phyloP scores from a whole-genome alignment of 805 yeast species.

The Candida khao-thaluensis region DNA sequence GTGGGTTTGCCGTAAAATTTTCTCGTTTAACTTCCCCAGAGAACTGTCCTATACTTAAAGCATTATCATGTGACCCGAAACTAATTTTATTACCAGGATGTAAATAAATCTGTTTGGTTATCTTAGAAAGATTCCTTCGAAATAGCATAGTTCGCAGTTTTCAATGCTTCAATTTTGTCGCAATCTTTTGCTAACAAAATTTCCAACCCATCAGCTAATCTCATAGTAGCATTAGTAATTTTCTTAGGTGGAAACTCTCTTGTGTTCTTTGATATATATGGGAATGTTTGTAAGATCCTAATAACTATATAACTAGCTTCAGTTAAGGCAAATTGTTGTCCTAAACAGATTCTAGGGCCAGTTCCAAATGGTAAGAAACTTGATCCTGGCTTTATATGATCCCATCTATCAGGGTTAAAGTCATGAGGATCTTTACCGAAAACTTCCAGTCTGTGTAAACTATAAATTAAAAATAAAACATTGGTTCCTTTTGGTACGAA shows the following conservation, averaged over 20 bases:
- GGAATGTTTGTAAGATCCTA: conserved; percentile 30
- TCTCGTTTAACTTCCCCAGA: conserved; percentile 6
- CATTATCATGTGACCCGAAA: conserved; percentile 10
- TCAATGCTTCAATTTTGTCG: conserved; percentile 2
- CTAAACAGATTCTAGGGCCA: conserved; percentile 56
- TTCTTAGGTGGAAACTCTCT: conserved; percentile 31
- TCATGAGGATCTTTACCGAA: conserved; percentile 47
- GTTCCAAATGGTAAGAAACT: conserved; percentile 53
- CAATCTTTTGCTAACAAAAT: conserved; percentile 1
- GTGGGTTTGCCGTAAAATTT: conserved; percentile 23
- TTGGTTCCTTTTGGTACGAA: conserved; percentile 44
- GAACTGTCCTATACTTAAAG: conserved; percentile 13
- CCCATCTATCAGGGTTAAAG: conserved; percentile 54
- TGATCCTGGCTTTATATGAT: conserved; percentile 41
- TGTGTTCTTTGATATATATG: conserved; percentile 11
- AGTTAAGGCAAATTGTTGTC: conserved; percentile 56
- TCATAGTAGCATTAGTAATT: conserved; percentile 27
- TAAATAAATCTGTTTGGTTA: conserved; percentile 14
- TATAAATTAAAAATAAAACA: conserved; percentile 37
- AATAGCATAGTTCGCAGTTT: conserved; percentile 5
- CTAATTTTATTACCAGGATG: conserved; percentile 13
- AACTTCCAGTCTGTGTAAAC: conserved; percentile 40
- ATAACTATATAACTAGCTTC: conserved; percentile 47
- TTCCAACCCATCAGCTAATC: conserved; percentile 21
- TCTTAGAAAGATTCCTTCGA: conserved; percentile 9